These are phyloP conservation scores for Sclerotinia minor DNA, from an alignment of 2,329 filamentous ascomycete species.

Conservation along the genomic window DNA sequence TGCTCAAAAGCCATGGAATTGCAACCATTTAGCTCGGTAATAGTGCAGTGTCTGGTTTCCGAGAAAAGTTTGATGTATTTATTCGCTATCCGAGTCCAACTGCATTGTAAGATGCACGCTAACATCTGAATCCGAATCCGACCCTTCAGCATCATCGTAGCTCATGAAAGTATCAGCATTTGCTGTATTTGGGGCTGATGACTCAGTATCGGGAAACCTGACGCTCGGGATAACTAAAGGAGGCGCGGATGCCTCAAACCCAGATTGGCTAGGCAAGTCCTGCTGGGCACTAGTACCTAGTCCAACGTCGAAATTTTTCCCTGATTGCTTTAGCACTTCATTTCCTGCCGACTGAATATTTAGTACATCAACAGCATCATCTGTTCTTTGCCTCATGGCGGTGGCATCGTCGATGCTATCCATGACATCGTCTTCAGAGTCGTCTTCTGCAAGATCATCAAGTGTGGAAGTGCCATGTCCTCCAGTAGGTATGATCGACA, in stretches of 20 bases:
- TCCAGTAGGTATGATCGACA: constrained; percentile 46
- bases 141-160: constrained; percentile 9
- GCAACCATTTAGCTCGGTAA: neutral
- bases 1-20: neutral
- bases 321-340: neutral
- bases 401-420: constrained; percentile 3
- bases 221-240: neutral
- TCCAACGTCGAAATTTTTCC: neutral
- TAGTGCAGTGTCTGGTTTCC: neutral
- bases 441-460: constrained; percentile 10
- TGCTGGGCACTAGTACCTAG: neutral
- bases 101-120: constrained; percentile 26
- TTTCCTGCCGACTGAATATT: neutral
- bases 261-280: neutral
- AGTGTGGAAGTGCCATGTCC: neutral
- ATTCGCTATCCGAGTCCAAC: constrained; percentile 21
- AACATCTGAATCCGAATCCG: constrained; percentile 17
- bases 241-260: neutral
- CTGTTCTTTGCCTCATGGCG: neutral
- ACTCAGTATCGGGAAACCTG: neutral
- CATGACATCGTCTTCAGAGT: constrained; percentile 8
- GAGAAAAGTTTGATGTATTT: neutral
- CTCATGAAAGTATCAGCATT: constrained; percentile 16
- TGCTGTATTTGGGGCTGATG: neutral
- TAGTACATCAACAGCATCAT: neutral